A percentile compares a stretch with the other conserved stretches of the same genome.
Evolutionary conservation across 2,329 filamentous ascomycete genomes (phyloP).

Genomic region (Neoascochyta sp.): DNA sequence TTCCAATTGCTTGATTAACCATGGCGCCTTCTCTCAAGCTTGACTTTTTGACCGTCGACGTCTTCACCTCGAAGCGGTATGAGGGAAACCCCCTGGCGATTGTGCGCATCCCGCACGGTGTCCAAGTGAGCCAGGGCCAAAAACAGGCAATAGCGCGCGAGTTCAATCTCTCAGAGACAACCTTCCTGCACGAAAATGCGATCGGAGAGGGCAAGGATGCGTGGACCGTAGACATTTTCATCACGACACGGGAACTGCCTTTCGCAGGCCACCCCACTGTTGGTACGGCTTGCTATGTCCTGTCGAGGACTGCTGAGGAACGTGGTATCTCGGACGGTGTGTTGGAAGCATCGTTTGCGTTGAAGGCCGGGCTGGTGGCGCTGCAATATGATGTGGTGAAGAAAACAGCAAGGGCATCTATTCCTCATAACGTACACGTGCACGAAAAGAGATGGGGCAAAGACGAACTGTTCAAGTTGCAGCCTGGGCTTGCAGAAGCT

Average conservation of each 20-base stretch:
- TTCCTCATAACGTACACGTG: constrained; percentile 61
- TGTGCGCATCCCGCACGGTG: constrained; percentile 44
- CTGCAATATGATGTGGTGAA: constrained; percentile 41
- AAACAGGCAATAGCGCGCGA: constrained; percentile 55
- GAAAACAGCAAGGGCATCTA: constrained; percentile 54
- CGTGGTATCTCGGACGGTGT: constrained; percentile 14
- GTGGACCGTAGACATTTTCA: constrained; percentile 55
- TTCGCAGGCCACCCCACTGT: constrained; percentile 58
- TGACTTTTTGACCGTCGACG: constrained; percentile 42
- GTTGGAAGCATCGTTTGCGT: constrained; percentile 39
- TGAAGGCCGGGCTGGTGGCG: constrained; percentile 46
- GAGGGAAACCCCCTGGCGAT: constrained; percentile 56
- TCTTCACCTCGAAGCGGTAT: constrained; percentile 50
- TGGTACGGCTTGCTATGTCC: constrained; percentile 51
- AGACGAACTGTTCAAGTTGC: constrained; percentile 29
- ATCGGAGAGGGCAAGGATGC: constrained; percentile 15
- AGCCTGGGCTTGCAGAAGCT: constrained; percentile 33
- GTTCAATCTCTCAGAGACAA: constrained; percentile 58
- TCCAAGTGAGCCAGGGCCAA: constrained; percentile 43
- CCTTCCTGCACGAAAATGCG: constrained; percentile 49
- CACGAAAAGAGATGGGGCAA: constrained; percentile 21
- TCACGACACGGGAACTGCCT: constrained; percentile 49
- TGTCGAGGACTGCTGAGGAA: constrained; percentile 27
- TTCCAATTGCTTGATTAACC: too few relatives aligned
- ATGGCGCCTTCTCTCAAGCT: constrained; percentile 21